Base-by-base conservation (phyloP, 2,329 filamentous ascomycete genomes). In the Exophiala xenobiotica region DNA sequence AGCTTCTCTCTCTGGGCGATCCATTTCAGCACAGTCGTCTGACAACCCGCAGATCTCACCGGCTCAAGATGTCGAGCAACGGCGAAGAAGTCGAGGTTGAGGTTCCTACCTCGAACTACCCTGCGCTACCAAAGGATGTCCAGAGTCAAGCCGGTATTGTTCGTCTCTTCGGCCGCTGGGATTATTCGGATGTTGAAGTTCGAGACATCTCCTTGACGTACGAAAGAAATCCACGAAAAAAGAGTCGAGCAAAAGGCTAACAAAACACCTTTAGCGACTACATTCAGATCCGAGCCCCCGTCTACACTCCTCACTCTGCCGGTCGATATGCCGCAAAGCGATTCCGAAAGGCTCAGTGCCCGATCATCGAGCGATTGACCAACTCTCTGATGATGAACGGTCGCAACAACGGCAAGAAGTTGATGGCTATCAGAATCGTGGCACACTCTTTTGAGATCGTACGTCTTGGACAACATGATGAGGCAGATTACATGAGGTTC, bases 361-460 rank as follows among this genome's bases (percentile, higher is more conserved):
- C 93, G 71, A 97, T 99, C 86, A 96, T 99, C 74, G 93, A 99
- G 88, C 92, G 93, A 76, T 87, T 99, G 69, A 99, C 93, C 84
- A 99, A 99, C 88, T 97, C 93, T 57, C 87, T 99, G 76, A 99
- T 99, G 95, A 97, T 97, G 92, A 96, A 99, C 87, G 93, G 93
- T 79, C 93, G 93, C 80, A 99, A 99, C 89, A 99, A 96, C 88
- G 93, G 93, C 79, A 99, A 99, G 88, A 99, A 99, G 90, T 86
- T 97, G 74, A 96, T 95, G 91, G 95, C 93, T 74, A 92, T 97
- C 77, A 90, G 93, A 79, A 99, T 99, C 68, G 91, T 99, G 70
- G 91, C 91, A 67, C 93, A 99, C 83, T 79, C 92, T 70, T 99
- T 99, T 79, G 95, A 99, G 84, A 99, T 99, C 76, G 92, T 96